phyloP scores from a whole-genome alignment of 2,329 filamentous ascomycete species.

The Cladosporium sp. region DNA sequence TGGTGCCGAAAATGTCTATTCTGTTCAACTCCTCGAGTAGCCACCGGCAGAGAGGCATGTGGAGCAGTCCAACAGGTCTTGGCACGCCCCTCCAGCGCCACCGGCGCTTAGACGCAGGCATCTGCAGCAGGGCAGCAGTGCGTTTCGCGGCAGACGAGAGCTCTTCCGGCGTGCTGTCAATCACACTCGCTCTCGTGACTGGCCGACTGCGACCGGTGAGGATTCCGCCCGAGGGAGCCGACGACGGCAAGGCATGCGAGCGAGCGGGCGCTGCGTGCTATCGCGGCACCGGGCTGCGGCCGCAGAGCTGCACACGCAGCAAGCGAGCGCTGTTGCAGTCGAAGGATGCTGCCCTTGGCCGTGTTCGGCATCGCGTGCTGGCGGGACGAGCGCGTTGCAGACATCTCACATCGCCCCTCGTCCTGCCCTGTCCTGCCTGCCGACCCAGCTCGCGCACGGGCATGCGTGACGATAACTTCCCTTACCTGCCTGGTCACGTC shows the following conservation, averaged over 20 bases:
- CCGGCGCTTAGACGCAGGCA: slow-evolving; percentile 6
- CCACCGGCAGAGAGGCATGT: not conserved
- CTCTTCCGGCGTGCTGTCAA: not conserved
- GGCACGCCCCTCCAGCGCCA: not conserved
- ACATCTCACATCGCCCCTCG: not conserved
- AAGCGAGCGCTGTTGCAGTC: not conserved
- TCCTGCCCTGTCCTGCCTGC: not conserved
- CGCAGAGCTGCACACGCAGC: not conserved
- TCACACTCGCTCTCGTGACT: not conserved
- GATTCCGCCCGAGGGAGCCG: not conserved
- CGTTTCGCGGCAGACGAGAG: not conserved
- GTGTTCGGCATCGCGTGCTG: not conserved
- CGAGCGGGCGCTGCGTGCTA: not conserved
- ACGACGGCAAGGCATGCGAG: not conserved
- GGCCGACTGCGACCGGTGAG: not conserved
- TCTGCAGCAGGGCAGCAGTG: not conserved
- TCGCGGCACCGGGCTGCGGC: not conserved
- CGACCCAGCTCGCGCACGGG: slow-evolving; percentile 4
- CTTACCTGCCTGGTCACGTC: not conserved
- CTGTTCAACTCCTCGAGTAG: not conserved
- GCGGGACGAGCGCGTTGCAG: slow-evolving; percentile 7
- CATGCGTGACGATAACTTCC: not conserved
- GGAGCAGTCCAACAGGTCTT: not conserved
- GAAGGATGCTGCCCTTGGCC: slow-evolving; percentile 5
- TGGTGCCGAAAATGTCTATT: not conserved